Evolutionary conservation across 768 basidiomycete species (phyloP), one percentile per base, ranked within the genome.

Genomic region (Guyanaporus albipodus): DNA sequence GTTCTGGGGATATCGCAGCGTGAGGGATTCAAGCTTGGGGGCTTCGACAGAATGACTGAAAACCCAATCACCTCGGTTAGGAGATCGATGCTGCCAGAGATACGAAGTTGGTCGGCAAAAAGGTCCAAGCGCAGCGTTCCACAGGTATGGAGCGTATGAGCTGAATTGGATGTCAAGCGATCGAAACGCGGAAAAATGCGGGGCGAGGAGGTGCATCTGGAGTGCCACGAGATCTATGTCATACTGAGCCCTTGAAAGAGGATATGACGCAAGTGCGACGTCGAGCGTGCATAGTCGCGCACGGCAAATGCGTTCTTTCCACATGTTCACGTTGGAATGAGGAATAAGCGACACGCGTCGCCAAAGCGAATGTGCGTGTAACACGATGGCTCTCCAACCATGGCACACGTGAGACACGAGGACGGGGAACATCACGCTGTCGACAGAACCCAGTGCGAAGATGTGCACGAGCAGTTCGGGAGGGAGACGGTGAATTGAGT

Each of bases 321-420:
- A 87, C 78, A 87, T 79, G 43, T 66, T 56, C 42, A 75, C 62
- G 8, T 57, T 53, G 14, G 60, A 65, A 34, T 73, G 60, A 6
- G 75, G 70, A 50, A 67, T 64, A 46, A 86, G 69, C 11, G 67
- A 66, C 49, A 89, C 73, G 51, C 73, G 73, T 48, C 82, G 71
- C 87, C 87, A 89, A 44, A 89, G 68, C 1, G 73, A 56, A 15
- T 79, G 83, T 6, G 82, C 80, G 38, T 73, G 75, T 23, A 85
- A 68, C 14, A 81, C 75, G 23, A 85, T 69, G 28, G 74, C 66
- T 34, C 85, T 72, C 84, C 86, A 89, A 27, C 67, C 59, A 36
- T 74, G 70, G 62, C 83, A 88, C 45, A 86, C 82, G 53, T 86
- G 85, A 8, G 86, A 87, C 39, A 85, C 71, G 35, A 68, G 65